These are phyloP conservation scores for Jackrogersella multiformis DNA, from an alignment of 495 filamentous ascomycete species.

Conservation along the genomic window DNA sequence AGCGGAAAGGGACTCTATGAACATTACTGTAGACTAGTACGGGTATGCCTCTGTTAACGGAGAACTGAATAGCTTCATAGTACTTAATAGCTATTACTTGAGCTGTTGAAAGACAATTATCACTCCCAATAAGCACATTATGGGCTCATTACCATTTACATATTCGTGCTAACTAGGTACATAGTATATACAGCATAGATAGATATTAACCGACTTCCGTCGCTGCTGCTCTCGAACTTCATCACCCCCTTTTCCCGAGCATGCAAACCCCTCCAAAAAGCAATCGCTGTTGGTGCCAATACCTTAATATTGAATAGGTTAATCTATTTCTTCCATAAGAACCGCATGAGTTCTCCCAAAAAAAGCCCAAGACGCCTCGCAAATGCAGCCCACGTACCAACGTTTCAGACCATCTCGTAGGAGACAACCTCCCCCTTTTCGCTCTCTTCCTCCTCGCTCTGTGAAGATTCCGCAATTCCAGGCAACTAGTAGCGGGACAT, in stretches of 20 bases:
- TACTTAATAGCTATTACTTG: too few species aligned
- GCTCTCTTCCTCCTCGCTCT: conserved; percentile 10
- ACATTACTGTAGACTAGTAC: too few species aligned
- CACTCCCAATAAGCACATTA: too few species aligned
- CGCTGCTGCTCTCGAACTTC: not conserved
- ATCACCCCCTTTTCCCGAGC: conserved; percentile 1
- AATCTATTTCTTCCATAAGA: conserved; percentile 21
- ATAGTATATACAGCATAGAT: conserved; percentile 33
- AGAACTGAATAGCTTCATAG: too few species aligned
- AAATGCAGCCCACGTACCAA: conserved; percentile 26
- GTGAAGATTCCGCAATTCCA: conserved; percentile 27
- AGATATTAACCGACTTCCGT: conserved; percentile 19
- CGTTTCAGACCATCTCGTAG: conserved; percentile 21
- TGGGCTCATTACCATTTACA: too few species aligned
- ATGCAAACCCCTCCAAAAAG: not conserved
- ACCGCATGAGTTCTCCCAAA: conserved; percentile 7
- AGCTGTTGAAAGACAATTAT: too few species aligned
- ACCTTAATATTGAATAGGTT: conserved; percentile 33
- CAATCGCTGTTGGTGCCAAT: conserved; percentile 26
- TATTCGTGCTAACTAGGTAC: conserved; percentile 16
- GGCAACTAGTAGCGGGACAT: conserved; percentile 46
- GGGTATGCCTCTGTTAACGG: too few species aligned
- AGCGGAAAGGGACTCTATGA: too few species aligned
- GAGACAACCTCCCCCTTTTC: conserved; percentile 16
- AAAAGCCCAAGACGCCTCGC: conserved; percentile 37